Evolutionary conservation across 345 rosid genomes (phyloP).

Genomic region (Physaria fendleri): DNA sequence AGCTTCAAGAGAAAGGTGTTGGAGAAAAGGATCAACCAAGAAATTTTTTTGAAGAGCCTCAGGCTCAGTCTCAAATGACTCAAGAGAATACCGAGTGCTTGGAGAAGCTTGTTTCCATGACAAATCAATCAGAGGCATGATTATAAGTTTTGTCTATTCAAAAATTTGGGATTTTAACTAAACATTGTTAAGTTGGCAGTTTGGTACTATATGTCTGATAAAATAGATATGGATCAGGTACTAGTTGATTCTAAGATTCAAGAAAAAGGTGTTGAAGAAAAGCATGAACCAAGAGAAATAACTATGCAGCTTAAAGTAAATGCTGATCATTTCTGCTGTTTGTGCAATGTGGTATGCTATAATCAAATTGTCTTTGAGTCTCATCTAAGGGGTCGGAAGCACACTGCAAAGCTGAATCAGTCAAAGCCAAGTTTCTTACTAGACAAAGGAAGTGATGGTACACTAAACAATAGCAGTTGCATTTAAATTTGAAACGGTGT

Average conservation of each 20-base stretch:
- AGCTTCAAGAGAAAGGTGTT: constrained; percentile 35
- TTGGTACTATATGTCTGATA: constrained; percentile 43
- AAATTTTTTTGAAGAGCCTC: constrained; percentile 32
- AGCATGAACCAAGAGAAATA: too few relatives aligned
- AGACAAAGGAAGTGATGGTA: too few relatives aligned
- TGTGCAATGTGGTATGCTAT: too few relatives aligned
- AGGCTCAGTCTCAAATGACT: background rate
- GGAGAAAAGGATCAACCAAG: constrained; percentile 39
- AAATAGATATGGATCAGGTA: constrained; percentile 38
- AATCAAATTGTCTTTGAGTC: too few relatives aligned
- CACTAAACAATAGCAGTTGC: too few relatives aligned
- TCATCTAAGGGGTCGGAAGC: too few relatives aligned
- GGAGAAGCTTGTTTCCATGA: background rate
- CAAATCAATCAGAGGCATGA: constrained; percentile 14
- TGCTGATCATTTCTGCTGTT: too few relatives aligned
- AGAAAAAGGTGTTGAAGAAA: too few relatives aligned
- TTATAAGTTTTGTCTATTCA: constrained; percentile 30
- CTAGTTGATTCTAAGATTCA: background rate
- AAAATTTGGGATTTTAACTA: constrained; percentile 28
- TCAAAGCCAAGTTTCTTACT: too few relatives aligned
- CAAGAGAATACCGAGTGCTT: background rate
- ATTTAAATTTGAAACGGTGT: too few relatives aligned
- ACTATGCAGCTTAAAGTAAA: too few relatives aligned
- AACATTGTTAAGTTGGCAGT: constrained; percentile 24
- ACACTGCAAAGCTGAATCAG: too few relatives aligned